A percentile compares a stretch with the other conserved stretches of the same genome.
These are phyloP conservation scores for Capronia coronata DNA, from an alignment of 2,329 filamentous ascomycete genomes.

Conservation along the genomic window DNA sequence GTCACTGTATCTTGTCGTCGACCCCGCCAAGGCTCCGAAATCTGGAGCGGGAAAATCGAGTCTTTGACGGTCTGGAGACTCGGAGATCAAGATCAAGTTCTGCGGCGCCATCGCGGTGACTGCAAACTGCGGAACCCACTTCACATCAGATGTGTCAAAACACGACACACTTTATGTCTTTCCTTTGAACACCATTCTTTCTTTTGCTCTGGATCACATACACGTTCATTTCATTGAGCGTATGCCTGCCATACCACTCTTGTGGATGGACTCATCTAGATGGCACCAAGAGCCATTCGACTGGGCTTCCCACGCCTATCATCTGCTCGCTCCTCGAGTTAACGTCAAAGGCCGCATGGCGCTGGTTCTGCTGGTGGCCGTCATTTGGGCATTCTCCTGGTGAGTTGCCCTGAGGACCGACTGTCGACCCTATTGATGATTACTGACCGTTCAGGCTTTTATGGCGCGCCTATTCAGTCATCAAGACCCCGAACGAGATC, in stretches of 20 bases:
- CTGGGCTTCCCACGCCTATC: constrained; percentile 43
- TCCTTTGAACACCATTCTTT: not conserved
- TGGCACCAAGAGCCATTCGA: constrained; percentile 44
- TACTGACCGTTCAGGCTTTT: constrained; percentile 57
- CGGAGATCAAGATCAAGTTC: not conserved
- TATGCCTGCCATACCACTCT: constrained; percentile 26
- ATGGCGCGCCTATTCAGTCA: constrained; percentile 77
- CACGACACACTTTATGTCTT: not conserved
- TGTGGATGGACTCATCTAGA: constrained; percentile 33
- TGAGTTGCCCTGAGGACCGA: constrained; percentile 29
- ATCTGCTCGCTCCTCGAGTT: constrained; percentile 41
- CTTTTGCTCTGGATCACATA: not conserved
- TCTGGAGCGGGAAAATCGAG: not conserved
- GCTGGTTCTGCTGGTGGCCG: constrained; percentile 42
- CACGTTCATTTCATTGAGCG: constrained; percentile 13
- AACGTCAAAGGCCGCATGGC: constrained; percentile 46
- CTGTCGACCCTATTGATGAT: not conserved
- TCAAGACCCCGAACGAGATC: constrained; percentile 84
- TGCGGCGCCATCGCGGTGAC: not conserved
- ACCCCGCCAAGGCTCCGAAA: not conserved
- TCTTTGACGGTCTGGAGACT: not conserved
- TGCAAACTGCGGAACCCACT: not conserved
- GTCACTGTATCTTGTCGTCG: not conserved
- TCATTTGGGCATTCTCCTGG: constrained; percentile 47
- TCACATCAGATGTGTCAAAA: constrained; percentile 1